phyloP scores from a whole-genome alignment of 805 yeast species.

The Lipomyces orientalis region DNA sequence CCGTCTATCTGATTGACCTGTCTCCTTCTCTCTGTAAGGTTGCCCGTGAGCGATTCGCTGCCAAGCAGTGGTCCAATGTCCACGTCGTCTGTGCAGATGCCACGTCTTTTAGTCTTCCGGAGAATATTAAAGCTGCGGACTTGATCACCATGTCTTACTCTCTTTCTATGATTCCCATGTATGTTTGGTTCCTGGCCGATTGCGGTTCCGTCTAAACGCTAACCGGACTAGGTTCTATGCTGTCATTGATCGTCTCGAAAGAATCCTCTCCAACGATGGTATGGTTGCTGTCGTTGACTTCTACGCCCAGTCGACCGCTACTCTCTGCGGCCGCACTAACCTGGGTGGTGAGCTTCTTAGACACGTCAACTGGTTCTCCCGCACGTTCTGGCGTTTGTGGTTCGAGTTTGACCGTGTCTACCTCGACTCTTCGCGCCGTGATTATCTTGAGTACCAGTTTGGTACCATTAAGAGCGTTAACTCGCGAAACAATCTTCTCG shows the following conservation, averaged over 20 bases:
- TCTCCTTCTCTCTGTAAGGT: slow-evolving; percentile 78
- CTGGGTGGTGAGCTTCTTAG: slow-evolving; percentile 78
- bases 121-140: slow-evolving; percentile 55
- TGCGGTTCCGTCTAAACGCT: background rate
- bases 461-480: slow-evolving; percentile 81
- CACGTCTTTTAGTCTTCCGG: slow-evolving; percentile 64
- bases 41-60: slow-evolving; percentile 63
- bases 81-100: slow-evolving; percentile 77
- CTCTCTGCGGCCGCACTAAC: slow-evolving; percentile 69
- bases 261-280: slow-evolving; percentile 61
- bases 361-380: slow-evolving; percentile 74
- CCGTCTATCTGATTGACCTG: slow-evolving; percentile 73
- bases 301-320: slow-evolving; percentile 73
- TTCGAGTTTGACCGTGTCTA: slow-evolving; percentile 83
- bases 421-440: slow-evolving; percentile 80
- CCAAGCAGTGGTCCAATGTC: slow-evolving; percentile 61
- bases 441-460: slow-evolving; percentile 78
- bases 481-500: slow-evolving; percentile 65
- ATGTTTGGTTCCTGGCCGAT: slow-evolving; percentile 39
- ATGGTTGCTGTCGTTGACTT: slow-evolving; percentile 76
- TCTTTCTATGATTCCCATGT: slow-evolving; percentile 83
- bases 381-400: slow-evolving; percentile 89
- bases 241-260: slow-evolving; percentile 69
- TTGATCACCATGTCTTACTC: slow-evolving; percentile 80
- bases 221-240: slow-evolving; percentile 53